Evolutionary conservation across 805 yeast genomes (phyloP), one percentile per base, ranked within the genome.

Genomic region (Wickerhamiella lipophila): DNA sequence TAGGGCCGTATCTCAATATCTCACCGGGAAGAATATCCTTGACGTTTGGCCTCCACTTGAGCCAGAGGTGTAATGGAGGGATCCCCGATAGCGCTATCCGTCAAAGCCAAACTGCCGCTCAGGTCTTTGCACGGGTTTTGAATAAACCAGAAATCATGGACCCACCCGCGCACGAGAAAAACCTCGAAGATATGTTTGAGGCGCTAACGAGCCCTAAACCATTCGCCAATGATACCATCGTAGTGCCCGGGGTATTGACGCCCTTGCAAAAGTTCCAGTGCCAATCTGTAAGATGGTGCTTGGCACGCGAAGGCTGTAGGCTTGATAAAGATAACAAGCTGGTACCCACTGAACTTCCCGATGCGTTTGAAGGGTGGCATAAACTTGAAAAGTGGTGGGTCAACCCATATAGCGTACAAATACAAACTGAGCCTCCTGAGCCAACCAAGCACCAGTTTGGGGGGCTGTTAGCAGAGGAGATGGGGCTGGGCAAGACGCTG

Each of bases 401-500:
- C 12, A 62, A 63, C 42, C 63, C 63, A 1, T 61, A 58, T 29
- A 36, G 49, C 26, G 27, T 55, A 36, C 32, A 38, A 11, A 36
- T 49, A 6, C 34, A 42, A n/a, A 18, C 49, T 1, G 25, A 30
- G 6, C 23, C 6, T 19, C 51, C 41, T 8, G 53, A 48, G 11
- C 56, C 56, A 1, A 26, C 11, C 3, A 13, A 13, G 8, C 11
- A 23, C 16, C 13, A 25, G 4, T 19, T 15, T 13, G 50, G 72
- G 46, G 96, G 94, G 0, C 66, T 92, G 6, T 63, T 92, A 29
- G 82, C 92, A 1, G 98, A 89, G 58, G 98, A 92, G 63, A 92
- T 92, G 98, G 98, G 98, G 0, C 71, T 92, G 6, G 98, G 98
- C 0, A 92, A 92, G 60, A 89, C 98, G 0, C 78, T 92, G 3